Evolutionary conservation across 805 yeast species (phyloP).

Genomic region (Starmerella bombi): DNA sequence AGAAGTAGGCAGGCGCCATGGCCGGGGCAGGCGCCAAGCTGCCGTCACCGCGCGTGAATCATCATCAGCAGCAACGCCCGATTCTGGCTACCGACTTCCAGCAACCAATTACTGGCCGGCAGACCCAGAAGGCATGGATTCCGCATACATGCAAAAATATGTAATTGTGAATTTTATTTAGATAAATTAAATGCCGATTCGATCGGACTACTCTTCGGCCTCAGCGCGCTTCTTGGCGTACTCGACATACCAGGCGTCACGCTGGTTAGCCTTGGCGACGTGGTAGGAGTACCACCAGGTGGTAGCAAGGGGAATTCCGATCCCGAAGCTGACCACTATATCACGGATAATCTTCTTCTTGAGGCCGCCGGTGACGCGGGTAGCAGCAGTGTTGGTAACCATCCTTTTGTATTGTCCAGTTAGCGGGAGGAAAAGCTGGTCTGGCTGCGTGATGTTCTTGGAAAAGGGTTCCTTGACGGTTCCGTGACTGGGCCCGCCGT

Average conservation of each 20-base stretch:
- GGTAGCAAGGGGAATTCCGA: constrained; percentile 51
- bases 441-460: not conserved
- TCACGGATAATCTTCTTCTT: constrained; percentile 72
- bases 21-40: too few species aligned
- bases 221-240: constrained; percentile 54
- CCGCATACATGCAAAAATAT: too few species aligned
- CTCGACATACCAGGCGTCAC: constrained; percentile 76
- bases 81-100: too few species aligned
- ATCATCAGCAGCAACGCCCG: too few species aligned
- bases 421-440: not conserved
- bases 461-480: not conserved
- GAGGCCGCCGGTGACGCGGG: constrained; percentile 53
- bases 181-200: not conserved
- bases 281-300: constrained; percentile 83
- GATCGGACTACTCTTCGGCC: constrained; percentile 7
- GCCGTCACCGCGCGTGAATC: too few species aligned
- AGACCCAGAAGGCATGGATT: too few species aligned
- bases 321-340: constrained; percentile 37
- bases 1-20: too few species aligned
- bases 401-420: constrained; percentile 5
- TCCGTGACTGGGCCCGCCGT: not conserved
- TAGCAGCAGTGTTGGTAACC: constrained; percentile 23
- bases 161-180: not conserved
- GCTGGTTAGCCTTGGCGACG: constrained; percentile 52
- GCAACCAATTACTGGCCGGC: too few species aligned